Evolutionary conservation across 345 rosid species (phyloP), one percentile per base, ranked within the genome.

Genomic region (Aquilaria yunnanensis): DNA sequence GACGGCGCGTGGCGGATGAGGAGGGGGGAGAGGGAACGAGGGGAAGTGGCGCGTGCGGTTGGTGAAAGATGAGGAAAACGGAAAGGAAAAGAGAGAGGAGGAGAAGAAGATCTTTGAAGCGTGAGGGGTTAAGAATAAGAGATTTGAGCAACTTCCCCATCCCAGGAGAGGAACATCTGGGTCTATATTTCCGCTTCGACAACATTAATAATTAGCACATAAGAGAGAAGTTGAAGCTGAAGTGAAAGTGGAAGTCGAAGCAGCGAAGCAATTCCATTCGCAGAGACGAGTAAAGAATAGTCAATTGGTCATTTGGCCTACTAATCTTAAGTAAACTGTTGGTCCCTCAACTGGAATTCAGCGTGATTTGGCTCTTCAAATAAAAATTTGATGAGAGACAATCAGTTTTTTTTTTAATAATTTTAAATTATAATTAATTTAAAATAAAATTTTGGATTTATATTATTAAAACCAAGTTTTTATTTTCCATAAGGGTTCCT

Each of bases 41-140:
- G 47, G 77, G 62, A 70, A 60, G 56, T 10, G 71, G 54, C 2
- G 70, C 66, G 10, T 72, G 75, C 5, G 67, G 82, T 0, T 72
- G 65, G 55, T 59, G 75, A 54, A 69, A 62, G 61, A 70, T 45
- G 72, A 86, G 81, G 79, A 60, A 83, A 68, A 83, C 23, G 61
- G 87, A 69, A 55, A 75, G 32, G 13, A 76, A 46, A 31, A 83
- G 67, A 30, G 79, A 67, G 68, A 88, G 51, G 4, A 78, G 2
- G 32, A 94, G 60, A 54, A 85, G 80, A 55, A 84, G 11, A 71
- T 79, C 75, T 52, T 83, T 81, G 63, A 83, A 54, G 62, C 97
- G 90, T 0, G 75, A 60, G 2, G 74, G 85, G 37, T 66, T 63
- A 0, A 79, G 13, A 5, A 45, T 1, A 33, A 80, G 77, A 57